phyloP scores from a whole-genome alignment of 208 protist species.

The Leishmania aethiopica region DNA sequence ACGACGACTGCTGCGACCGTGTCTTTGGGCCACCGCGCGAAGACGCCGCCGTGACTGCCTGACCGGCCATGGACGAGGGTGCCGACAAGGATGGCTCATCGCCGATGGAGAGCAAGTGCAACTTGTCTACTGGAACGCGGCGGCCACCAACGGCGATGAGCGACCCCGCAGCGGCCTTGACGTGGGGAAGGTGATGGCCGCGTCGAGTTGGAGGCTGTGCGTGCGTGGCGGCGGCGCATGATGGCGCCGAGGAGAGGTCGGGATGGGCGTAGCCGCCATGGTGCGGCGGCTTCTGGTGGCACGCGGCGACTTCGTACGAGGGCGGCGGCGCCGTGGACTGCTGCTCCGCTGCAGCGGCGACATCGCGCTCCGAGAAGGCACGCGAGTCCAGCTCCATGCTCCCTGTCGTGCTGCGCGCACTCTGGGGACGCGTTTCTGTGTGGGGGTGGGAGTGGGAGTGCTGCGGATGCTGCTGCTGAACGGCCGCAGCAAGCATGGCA shows the following conservation, averaged over 20 bases:
- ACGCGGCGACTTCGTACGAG: slow-evolving; percentile 9
- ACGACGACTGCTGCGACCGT: background rate
- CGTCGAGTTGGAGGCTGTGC: slow-evolving; percentile 13
- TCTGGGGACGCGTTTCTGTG: slow-evolving; percentile 1
- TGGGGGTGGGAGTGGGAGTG: too few relatives aligned
- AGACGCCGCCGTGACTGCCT: background rate
- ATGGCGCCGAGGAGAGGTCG: background rate
- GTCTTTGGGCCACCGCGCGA: background rate
- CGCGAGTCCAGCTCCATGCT: slow-evolving; percentile 10
- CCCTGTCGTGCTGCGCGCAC: slow-evolving; percentile 5
- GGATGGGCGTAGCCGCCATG: background rate
- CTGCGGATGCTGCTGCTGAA: slow-evolving; percentile 24
- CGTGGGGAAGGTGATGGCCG: slow-evolving; percentile 35
- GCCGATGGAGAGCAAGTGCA: slow-evolving; percentile 57
- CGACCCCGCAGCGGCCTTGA: slow-evolving; percentile 43
- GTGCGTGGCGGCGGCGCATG: slow-evolving; percentile 1
- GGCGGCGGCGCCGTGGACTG: slow-evolving; percentile 3
- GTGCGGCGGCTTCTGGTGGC: background rate
- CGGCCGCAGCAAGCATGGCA: slow-evolving; percentile 29
- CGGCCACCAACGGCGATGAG: slow-evolving; percentile 77
- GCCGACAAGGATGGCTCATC: slow-evolving; percentile 14
- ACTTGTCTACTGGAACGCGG: slow-evolving; percentile 78
- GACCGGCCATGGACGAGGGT: background rate
- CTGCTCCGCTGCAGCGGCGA: background rate
- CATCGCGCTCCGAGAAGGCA: slow-evolving; percentile 13